Evolutionary conservation across 1,139 yeast species (phyloP).

Genomic region (Yamadazyma sp.): DNA sequence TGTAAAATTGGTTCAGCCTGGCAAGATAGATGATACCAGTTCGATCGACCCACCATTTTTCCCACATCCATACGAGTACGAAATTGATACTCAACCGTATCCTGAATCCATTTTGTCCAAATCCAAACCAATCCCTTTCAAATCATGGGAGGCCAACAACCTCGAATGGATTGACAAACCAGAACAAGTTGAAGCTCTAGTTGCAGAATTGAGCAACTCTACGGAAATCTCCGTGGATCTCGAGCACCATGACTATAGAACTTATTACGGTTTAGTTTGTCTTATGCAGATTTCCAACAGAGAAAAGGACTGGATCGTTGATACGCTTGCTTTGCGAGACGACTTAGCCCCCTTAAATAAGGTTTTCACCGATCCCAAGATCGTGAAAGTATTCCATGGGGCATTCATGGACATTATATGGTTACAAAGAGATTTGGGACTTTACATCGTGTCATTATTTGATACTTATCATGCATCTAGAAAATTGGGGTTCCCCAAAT

Average conservation of each 20-base stretch:
- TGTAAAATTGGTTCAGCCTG: slow-evolving; percentile 32
- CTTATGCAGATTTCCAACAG: slow-evolving; percentile 90
- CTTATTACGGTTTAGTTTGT: slow-evolving; percentile 88
- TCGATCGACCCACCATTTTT: slow-evolving; percentile 57
- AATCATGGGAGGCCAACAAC: slow-evolving; percentile 63
- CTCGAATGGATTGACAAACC: slow-evolving; percentile 73
- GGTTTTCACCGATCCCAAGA: slow-evolving; percentile 76
- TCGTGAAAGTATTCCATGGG: slow-evolving; percentile 91
- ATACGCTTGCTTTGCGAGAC: slow-evolving; percentile 72
- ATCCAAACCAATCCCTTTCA: slow-evolving; percentile 53
- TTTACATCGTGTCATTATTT: slow-evolving; percentile 84
- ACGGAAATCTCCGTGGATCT: slow-evolving; percentile 89
- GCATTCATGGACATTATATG: slow-evolving; percentile 96
- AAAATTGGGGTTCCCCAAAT: slow-evolving; percentile 73
- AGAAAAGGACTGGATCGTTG: slow-evolving; percentile 80
- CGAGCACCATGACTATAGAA: slow-evolving; percentile 92
- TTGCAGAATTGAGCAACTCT: slow-evolving; percentile 48
- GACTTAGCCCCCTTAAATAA: slow-evolving; percentile 67
- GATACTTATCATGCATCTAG: slow-evolving; percentile 93
- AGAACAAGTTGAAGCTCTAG: slow-evolving; percentile 53
- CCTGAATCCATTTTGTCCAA: slow-evolving; percentile 55
- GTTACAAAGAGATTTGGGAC: slow-evolving; percentile 94
- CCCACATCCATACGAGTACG: slow-evolving; percentile 79
- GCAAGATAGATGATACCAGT: slow-evolving; percentile 29
- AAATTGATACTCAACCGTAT: slow-evolving; percentile 70